phyloP scores from a whole-genome alignment of 257 asterid genomes.

The Rhazya stricta region DNA sequence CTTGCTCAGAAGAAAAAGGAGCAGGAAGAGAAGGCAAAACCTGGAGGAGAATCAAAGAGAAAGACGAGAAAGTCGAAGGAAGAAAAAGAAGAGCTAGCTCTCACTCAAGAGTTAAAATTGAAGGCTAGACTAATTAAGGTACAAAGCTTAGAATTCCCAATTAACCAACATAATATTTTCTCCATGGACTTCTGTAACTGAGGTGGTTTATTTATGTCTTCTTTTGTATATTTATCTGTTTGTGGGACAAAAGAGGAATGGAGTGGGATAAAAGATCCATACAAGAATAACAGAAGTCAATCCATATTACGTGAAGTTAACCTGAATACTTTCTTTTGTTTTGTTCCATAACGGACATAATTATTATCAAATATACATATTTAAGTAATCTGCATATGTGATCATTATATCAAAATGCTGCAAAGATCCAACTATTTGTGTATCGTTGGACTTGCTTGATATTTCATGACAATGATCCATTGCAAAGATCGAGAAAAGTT shows the following conservation, averaged over 20 bases:
- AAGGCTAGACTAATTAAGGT: conserved; percentile 81
- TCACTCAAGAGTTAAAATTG: conserved; percentile 54
- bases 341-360: not conserved
- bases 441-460: not conserved
- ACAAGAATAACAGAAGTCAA: not conserved
- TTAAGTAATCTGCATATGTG: not conserved
- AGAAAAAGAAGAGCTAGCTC: conserved; percentile 54
- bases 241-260: too few relatives aligned
- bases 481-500: not conserved
- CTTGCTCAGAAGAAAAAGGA: conserved; percentile 51
- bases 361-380: not conserved
- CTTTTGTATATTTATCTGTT: not conserved
- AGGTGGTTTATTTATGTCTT: not conserved
- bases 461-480: not conserved
- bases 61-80: conserved; percentile 54
- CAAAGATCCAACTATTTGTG: not conserved
- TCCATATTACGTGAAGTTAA: not conserved
- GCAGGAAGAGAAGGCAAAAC: conserved; percentile 42
- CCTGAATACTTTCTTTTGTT: not conserved
- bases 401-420: not conserved
- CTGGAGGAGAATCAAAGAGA: conserved; percentile 29
- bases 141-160: conserved; percentile 5
- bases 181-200: not conserved
- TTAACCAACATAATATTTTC: not conserved
- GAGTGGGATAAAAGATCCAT: not conserved